Evolutionary conservation across 2,329 filamentous ascomycete genomes (phyloP).

Genomic region (Trichophyton benhamiae): DNA sequence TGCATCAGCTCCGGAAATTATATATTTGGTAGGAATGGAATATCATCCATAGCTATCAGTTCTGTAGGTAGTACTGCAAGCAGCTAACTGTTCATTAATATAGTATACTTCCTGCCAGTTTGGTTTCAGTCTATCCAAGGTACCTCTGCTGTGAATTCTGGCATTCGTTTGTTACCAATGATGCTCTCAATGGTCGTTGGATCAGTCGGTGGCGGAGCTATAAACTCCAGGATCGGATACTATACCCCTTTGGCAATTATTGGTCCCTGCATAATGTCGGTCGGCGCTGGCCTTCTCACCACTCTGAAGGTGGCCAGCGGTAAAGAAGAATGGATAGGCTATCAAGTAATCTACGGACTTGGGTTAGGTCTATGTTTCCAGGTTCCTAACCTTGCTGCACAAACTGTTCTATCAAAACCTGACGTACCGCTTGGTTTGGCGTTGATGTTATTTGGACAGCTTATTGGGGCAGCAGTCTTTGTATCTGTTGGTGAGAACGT

Average conservation of each 20-base stretch:
- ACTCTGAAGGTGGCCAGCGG: slow-evolving; percentile 16
- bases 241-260: slow-evolving; percentile 16
- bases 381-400: slow-evolving; percentile 9
- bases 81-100: background rate
- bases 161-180: slow-evolving; percentile 24
- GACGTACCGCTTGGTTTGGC: slow-evolving; percentile 19
- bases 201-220: slow-evolving; percentile 9
- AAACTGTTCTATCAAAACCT: background rate
- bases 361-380: slow-evolving; percentile 17
- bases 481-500: slow-evolving; percentile 29
- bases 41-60: background rate
- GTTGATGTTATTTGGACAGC: slow-evolving; percentile 27
- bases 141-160: slow-evolving; percentile 27
- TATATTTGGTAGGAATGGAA: background rate
- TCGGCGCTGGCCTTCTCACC: slow-evolving; percentile 20
- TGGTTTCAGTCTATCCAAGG: slow-evolving; percentile 35
- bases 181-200: slow-evolving; percentile 23
- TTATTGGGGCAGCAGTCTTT: slow-evolving; percentile 28
- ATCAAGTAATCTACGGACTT: slow-evolving; percentile 16
- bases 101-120: slow-evolving; percentile 15
- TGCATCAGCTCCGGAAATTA: background rate
- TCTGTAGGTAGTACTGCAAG: too few species aligned
- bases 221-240: slow-evolving; percentile 11
- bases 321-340: slow-evolving; percentile 17
- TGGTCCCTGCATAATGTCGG: slow-evolving; percentile 14